Base-by-base conservation (phyloP, 2,329 filamentous ascomycete genomes). In the Sphaerostilbella broomeana region DNA sequence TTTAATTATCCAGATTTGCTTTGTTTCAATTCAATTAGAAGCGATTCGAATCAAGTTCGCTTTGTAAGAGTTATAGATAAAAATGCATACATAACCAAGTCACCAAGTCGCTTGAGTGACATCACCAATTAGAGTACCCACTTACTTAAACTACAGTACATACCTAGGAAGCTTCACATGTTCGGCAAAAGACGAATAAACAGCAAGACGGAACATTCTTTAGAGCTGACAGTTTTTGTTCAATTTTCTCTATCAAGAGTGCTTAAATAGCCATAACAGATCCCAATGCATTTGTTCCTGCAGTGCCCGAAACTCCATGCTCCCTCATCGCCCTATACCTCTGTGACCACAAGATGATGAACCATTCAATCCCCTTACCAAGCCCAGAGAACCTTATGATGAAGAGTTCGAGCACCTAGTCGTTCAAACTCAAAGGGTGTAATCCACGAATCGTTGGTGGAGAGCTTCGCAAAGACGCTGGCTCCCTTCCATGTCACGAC, bases 401-500 rank as follows among this genome's bases (percentile, higher is more conserved):
- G 86, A 58, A 98, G 66, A 43, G 90, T 74, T 55, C 92, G 76
- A 44, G 79, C 75, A 3, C 89, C 90, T 38, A 95, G 60, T 43
- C 86, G 77, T 65, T 95, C 88, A 63, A 90, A 95, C 69, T 97
- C 90, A 53, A 83, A 72, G 32, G 79, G 77, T 11, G 82, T 84
- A 55, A 97, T 86, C 92, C 92, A 98, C 54, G 84, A 92, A 61
- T 98, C 92, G 63, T 97, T 97, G 12, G 87, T 89, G 31, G 81
- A 77, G 51, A 97, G 67, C 65, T 94, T 88, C 3, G 87, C 89
- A 69, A 95, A 98, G 12, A 98, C 89, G 58, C 88, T 95, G 1
- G 86, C 92, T 4, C 92, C 92, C 72, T 98, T 98, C 92, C 92
- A 98, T 7, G 83, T 81, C 38, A 97, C 84, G n/a, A 97, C 89